Evolutionary conservation across 208 protist genomes (phyloP).

Genomic region (Trypanosoma lewisi): DNA sequence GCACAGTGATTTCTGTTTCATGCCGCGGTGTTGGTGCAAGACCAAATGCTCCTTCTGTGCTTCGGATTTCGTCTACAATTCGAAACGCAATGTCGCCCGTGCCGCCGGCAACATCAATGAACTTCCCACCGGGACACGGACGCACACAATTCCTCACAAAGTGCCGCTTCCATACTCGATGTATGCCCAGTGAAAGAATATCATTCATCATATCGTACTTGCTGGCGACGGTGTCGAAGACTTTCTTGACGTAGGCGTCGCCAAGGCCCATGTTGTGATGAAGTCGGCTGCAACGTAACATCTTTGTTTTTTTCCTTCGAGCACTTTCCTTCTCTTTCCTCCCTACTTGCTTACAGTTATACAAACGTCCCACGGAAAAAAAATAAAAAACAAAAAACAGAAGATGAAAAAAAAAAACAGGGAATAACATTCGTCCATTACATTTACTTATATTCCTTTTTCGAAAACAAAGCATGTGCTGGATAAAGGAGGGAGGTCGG

Average conservation of each 20-base stretch:
- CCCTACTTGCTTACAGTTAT: not conserved
- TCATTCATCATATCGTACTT: constrained; percentile 98
- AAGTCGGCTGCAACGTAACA: constrained; percentile 43
- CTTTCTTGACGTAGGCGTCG: constrained; percentile 89
- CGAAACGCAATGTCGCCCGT: constrained; percentile 97
- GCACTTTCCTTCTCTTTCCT: not conserved
- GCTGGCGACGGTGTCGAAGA: constrained; percentile 92
- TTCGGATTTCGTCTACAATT: constrained; percentile 86
- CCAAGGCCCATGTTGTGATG: constrained; percentile 77
- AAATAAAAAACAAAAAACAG: constrained; percentile 18
- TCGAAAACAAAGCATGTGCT: no score
- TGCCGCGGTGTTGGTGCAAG: constrained; percentile 33
- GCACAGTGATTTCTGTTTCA: constrained; percentile 58
- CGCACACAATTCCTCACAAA: constrained; percentile 83
- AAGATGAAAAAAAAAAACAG: no score
- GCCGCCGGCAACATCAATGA: constrained; percentile 90
- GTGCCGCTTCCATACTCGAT: constrained; percentile 96
- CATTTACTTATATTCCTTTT: no score
- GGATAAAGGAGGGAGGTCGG: no score
- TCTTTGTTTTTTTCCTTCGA: constrained; percentile 21
- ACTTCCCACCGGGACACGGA: constrained; percentile 64
- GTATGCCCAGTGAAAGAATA: constrained; percentile 90
- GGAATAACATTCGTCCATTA: no score
- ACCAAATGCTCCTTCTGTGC: constrained; percentile 39
- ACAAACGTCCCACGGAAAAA: constrained; percentile 11